These are phyloP conservation scores for Colletotrichum camelliae DNA, from an alignment of 2,329 filamentous ascomycete species.

Conservation along the genomic window DNA sequence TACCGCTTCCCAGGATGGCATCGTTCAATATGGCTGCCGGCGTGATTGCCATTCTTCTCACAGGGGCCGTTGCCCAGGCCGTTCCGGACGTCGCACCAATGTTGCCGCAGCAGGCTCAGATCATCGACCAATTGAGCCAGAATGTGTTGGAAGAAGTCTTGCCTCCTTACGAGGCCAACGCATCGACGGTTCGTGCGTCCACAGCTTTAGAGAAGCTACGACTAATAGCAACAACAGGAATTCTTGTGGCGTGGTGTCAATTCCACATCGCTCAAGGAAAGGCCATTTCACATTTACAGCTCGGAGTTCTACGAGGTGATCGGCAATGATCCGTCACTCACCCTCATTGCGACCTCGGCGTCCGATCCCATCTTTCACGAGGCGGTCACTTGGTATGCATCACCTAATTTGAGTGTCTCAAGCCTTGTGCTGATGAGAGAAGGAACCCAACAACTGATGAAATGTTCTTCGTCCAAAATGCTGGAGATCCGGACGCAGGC, in stretches of 20 bases:
- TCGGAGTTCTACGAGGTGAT: slow-evolving; percentile 55
- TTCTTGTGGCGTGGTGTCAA: slow-evolving; percentile 52
- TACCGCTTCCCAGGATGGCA: neutral
- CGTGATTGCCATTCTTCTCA: neutral
- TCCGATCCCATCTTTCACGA: slow-evolving; percentile 59
- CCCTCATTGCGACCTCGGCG: slow-evolving; percentile 50
- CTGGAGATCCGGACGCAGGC: slow-evolving; percentile 49
- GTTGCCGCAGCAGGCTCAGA: slow-evolving; percentile 34
- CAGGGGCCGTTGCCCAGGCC: neutral
- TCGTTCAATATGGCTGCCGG: neutral
- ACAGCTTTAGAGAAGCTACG: neutral
- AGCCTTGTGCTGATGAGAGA: neutral
- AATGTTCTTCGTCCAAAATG: slow-evolving; percentile 60
- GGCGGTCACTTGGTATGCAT: slow-evolving; percentile 52
- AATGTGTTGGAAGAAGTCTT: slow-evolving; percentile 44
- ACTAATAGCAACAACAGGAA: slow-evolving; percentile 26
- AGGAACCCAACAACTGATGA: slow-evolving; percentile 50
- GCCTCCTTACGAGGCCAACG: slow-evolving; percentile 40
- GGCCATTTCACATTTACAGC: slow-evolving; percentile 53
- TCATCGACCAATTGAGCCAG: slow-evolving; percentile 49
- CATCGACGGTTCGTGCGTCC: slow-evolving; percentile 33
- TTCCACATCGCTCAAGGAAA: slow-evolving; percentile 38
- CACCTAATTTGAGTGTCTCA: neutral
- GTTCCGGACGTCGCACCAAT: neutral
- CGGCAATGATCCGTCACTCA: slow-evolving; percentile 52